Percentiles rank a stretch among this genome's conserved stretches.
These are phyloP conservation scores for Xylariales sp. DNA, from an alignment of 2,329 filamentous ascomycete species.

Conservation along the genomic window DNA sequence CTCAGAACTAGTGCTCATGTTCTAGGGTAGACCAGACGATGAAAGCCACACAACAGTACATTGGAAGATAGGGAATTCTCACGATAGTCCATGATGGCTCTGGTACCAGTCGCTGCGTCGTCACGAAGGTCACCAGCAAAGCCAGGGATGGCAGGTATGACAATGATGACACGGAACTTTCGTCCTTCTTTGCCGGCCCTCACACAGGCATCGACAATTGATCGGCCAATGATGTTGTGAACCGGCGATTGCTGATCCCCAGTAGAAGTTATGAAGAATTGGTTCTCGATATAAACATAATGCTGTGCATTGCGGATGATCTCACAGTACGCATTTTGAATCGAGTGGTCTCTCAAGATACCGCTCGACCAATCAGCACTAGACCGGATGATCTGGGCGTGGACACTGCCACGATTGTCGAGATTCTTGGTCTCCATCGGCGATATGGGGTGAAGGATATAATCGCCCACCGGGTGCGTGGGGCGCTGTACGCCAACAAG, in stretches of 20 bases:
- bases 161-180: slow-evolving; percentile 84
- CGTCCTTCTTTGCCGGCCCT: slow-evolving; percentile 74
- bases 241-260: slow-evolving; percentile 82
- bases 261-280: slow-evolving; percentile 96
- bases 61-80: background rate
- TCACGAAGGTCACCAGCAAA: slow-evolving; percentile 89
- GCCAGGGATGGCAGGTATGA: slow-evolving; percentile 88
- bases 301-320: slow-evolving; percentile 84
- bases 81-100: slow-evolving; percentile 94
- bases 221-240: slow-evolving; percentile 79
- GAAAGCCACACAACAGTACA: no score
- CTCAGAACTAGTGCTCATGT: no score
- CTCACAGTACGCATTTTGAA: slow-evolving; percentile 82
- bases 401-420: slow-evolving; percentile 65
- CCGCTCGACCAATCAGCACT: slow-evolving; percentile 93
- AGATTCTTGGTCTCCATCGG: slow-evolving; percentile 63
- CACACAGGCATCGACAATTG: slow-evolving; percentile 88
- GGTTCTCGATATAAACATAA: slow-evolving; percentile 96
- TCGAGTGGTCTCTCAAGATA: slow-evolving; percentile 77
- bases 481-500: slow-evolving; percentile 84
- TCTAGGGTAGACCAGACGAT: no score
- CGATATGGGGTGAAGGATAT: slow-evolving; percentile 72
- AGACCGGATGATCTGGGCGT: slow-evolving; percentile 82
- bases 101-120: slow-evolving; percentile 76
- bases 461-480: slow-evolving; percentile 83